These are phyloP conservation scores for Podaxis mareebaensis DNA, from an alignment of 768 basidiomycete species.

Conservation along the genomic window DNA sequence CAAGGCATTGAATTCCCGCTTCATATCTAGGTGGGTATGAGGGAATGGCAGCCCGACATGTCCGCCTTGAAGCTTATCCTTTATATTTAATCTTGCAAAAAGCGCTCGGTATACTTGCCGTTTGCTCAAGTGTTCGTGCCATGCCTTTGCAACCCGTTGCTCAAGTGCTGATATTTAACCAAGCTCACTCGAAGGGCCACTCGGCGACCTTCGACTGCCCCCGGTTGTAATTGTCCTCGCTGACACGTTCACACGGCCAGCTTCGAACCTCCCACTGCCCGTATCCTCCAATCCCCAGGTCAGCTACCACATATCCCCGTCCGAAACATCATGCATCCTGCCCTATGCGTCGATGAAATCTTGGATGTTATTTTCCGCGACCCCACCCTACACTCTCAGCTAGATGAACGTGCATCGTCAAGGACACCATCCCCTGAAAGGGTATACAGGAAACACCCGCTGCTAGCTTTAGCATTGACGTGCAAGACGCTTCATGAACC, in stretches of 20 bases:
- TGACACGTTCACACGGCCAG: not conserved
- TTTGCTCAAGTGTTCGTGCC: too few species aligned
- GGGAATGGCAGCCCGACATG: too few species aligned
- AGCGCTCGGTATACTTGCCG: too few species aligned
- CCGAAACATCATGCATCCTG: not conserved
- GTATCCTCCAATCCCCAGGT: not conserved
- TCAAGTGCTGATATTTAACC: not conserved
- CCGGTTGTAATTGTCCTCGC: not conserved
- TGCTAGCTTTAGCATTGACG: slow-evolving; percentile 4
- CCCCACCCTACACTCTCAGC: not conserved
- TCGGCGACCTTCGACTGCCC: not conserved
- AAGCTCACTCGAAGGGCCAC: not conserved
- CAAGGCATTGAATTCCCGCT: too few species aligned
- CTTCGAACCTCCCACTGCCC: not conserved
- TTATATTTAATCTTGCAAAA: too few species aligned
- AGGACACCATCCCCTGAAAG: not conserved
- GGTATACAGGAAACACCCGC: not conserved
- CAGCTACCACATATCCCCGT: not conserved
- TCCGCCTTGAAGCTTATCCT: too few species aligned
- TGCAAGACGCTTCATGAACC: slow-evolving; percentile 10
- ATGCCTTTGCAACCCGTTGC: too few species aligned
- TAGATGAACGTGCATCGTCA: not conserved
- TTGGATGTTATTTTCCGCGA: slow-evolving; percentile 6
- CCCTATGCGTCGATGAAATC: slow-evolving; percentile 3
- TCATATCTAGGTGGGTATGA: too few species aligned